Evolutionary conservation across 1,284 basidiomycete genomes (phyloP).

Genomic region (Cutaneotrichosporon sp.): DNA sequence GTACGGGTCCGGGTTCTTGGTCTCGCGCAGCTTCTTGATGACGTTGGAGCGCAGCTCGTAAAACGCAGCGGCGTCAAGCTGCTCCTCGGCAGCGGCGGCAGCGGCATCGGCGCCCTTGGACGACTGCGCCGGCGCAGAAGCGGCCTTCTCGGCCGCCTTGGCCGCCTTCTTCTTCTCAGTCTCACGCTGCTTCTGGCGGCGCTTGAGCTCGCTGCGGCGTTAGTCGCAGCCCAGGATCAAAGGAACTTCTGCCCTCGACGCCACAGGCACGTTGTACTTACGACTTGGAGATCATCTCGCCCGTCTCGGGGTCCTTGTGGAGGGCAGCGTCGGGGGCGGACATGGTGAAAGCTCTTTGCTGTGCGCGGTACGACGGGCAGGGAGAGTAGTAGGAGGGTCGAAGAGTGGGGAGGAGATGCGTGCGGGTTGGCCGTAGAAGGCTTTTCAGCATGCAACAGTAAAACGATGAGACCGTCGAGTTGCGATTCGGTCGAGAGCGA

Average conservation of each 20-base stretch:
- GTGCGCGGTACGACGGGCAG: not conserved
- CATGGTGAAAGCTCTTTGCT: slow-evolving; percentile 31
- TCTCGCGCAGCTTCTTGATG: slow-evolving; percentile 79
- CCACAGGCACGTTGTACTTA: slow-evolving; percentile 47
- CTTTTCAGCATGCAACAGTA: slow-evolving; percentile 22
- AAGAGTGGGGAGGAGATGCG: slow-evolving; percentile 2
- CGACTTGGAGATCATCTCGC: slow-evolving; percentile 93
- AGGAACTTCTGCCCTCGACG: not conserved
- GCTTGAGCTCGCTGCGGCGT: slow-evolving; percentile 74
- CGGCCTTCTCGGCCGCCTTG: slow-evolving; percentile 64
- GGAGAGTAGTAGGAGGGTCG: not conserved
- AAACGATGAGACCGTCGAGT: too few relatives aligned
- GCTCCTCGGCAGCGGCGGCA: slow-evolving; percentile 38
- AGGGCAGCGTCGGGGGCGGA: slow-evolving; percentile 43
- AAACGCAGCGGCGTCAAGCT: slow-evolving; percentile 65
- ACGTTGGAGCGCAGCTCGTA: slow-evolving; percentile 86
- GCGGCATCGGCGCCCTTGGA: slow-evolving; percentile 44
- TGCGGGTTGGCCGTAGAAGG: not conserved
- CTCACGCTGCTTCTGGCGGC: slow-evolving; percentile 76
- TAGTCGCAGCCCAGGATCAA: not conserved
- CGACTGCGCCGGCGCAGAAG: slow-evolving; percentile 30
- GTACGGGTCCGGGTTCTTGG: slow-evolving; percentile 86
- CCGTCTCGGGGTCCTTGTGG: slow-evolving; percentile 72
- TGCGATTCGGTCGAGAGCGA: too few relatives aligned
- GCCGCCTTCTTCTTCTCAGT: slow-evolving; percentile 79